These are phyloP conservation scores for Sporothrix pseudoabietina DNA, from an alignment of 2,329 filamentous ascomycete genomes.

Conservation along the genomic window DNA sequence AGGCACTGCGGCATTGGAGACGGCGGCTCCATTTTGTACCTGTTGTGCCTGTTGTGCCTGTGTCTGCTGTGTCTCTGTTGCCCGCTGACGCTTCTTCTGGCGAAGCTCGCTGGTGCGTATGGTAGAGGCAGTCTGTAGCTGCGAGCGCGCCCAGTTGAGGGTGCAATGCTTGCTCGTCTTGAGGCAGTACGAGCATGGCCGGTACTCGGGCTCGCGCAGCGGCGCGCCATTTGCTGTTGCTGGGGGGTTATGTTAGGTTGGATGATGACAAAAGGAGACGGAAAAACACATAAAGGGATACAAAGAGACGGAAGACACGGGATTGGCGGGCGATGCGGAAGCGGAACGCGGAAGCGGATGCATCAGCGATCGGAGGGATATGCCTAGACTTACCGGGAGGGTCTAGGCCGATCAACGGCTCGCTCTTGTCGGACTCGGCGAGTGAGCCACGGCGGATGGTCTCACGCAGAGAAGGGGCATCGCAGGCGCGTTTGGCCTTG, in stretches of 20 bases:
- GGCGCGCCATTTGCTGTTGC: not conserved
- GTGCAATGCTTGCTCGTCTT: conserved; percentile 37
- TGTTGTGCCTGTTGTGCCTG: not conserved
- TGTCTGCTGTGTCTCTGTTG: not conserved
- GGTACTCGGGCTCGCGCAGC: conserved; percentile 13
- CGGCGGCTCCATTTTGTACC: not conserved
- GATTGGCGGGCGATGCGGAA: not conserved
- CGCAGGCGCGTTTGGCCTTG: conserved; percentile 35
- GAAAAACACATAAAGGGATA: not conserved
- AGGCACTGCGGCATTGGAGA: not conserved
- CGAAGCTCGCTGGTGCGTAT: conserved; percentile 26
- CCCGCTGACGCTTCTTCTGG: conserved; percentile 30
- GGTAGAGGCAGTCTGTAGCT: conserved; percentile 30
- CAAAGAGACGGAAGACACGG: not conserved
- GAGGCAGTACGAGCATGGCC: conserved; percentile 36
- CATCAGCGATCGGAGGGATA: not conserved
- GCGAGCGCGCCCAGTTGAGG: conserved; percentile 36
- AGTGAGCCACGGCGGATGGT: not conserved
- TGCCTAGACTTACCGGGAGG: conserved; percentile 2
- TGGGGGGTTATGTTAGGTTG: not conserved
- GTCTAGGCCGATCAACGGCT: not conserved
- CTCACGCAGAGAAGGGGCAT: conserved; percentile 34
- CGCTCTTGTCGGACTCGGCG: conserved; percentile 11
- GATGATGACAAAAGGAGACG: not conserved
- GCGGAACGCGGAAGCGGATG: not conserved